Evolutionary conservation across 148 eudicot species (phyloP), one percentile per base, ranked within the genome.

Genomic region (Suaeda aralocaspica): DNA sequence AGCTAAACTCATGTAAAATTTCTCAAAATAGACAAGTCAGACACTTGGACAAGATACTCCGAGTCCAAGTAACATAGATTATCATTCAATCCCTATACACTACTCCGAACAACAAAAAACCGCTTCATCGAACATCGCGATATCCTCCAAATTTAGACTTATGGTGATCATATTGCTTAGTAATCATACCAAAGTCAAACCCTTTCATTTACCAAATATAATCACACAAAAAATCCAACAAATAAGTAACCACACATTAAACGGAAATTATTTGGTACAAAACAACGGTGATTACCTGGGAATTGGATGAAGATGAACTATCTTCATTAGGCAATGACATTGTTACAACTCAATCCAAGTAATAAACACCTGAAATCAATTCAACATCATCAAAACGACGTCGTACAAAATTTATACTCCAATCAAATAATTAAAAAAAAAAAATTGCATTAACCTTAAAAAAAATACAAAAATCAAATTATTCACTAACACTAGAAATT

Each of bases 261-360:
- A 25, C 1, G 16, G 25, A 49, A 19, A 4, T 16, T 33, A 31
- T 12, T 39, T 11, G 26, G 18, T 2, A 8, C 12, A 25, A 72
- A 34, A 4, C 8, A 58, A 52, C 11, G 1, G 31, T 65, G 66
- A 52, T 64, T 73, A 73, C 76, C 76, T 73, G 76, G 45, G 65
- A n/a, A 16, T 73, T 64, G 10, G 67, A 63, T 22, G 67, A 41
- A 46, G 76, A 31, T 34, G 69, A n/a, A 57, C 31, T 49, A 73
- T 73, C 76, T 57, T 73, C 76, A 55, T 66, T 66, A 29, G 51
- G 53, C 46, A 33, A 30, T 29, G 76, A 73, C 76, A 73, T 73
- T 30, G 53, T 25, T 65, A 66, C 59, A 41, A 63, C 26, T 36
- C 10, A 57, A 3, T 22, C 34, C 76, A 66, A 8, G 3, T 45